Percentiles rank a stretch among this genome's conserved stretches.
These are phyloP conservation scores for Athelia psychrophila DNA, from an alignment of 1,284 basidiomycete species.

Conservation along the genomic window DNA sequence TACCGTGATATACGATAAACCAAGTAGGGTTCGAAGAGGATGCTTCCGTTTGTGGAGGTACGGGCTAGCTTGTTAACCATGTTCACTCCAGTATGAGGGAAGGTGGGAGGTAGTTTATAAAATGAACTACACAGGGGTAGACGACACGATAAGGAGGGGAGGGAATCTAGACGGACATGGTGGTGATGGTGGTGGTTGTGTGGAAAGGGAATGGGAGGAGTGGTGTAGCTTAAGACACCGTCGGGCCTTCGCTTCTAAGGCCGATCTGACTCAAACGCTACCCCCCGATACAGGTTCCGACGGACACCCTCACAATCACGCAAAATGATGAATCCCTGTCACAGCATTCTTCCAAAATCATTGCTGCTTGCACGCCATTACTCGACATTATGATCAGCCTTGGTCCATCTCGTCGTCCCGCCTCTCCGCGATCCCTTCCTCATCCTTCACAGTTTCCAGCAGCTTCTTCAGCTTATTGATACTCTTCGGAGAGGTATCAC, in stretches of 20 bases:
- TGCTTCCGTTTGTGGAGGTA: constrained; percentile 77
- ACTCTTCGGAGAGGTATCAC: constrained; percentile 82
- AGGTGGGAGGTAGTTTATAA: neutral
- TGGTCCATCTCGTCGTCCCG: constrained; percentile 72
- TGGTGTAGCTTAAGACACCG: constrained; percentile 2
- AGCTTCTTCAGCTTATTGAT: constrained; percentile 75
- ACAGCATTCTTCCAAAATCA: no score
- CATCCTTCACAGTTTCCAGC: constrained; percentile 67
- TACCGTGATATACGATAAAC: constrained; percentile 78
- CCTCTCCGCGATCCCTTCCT: constrained; percentile 31
- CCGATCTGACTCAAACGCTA: neutral
- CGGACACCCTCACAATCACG: no score
- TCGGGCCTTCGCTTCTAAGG: neutral
- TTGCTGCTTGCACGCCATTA: neutral
- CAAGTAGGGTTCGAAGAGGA: constrained; percentile 81
- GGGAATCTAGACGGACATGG: neutral
- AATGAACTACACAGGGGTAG: neutral
- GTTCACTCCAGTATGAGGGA: constrained; percentile 38
- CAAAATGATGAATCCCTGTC: no score
- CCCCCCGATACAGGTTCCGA: no score
- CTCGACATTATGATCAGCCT: constrained; percentile 33
- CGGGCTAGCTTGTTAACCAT: constrained; percentile 81
- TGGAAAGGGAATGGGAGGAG: constrained; percentile 6
- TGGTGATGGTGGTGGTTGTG: neutral
- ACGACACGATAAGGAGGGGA: neutral